Base-by-base conservation (phyloP, 306 rosid species). In the Glycyrrhiza uralensis region DNA sequence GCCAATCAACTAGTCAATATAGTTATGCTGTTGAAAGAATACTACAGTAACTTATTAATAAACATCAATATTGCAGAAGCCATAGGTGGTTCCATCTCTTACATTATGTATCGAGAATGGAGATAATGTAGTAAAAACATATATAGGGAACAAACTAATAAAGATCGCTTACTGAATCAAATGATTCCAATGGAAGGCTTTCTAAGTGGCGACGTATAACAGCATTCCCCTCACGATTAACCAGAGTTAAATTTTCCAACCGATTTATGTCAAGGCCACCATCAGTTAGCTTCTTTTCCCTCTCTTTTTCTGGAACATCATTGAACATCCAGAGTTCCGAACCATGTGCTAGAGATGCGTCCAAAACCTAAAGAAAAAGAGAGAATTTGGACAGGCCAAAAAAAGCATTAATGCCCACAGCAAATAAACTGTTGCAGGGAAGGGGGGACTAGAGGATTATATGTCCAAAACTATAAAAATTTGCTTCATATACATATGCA, bases 291-390 rank as follows among this genome's bases (percentile, higher is more conserved):
- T 92, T 92, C 88, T 76, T 83, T 35, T 89, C 88, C 87, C 98
- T 85, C 79, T 87, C 98, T 30, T 87, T 85, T 72, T 89, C 98
- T 52, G 81, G 87, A 78, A 92, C 96, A 74, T 89, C 98, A 77
- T 89, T 92, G 82, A 92, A 92, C 98, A 92, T 89, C 97, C 97
- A 92, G 58, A 92, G 94, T 86, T 92, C 97, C 41, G 97, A 89
- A 63, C 87, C 85, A 44, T 67, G 85, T 49, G 97, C 94, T 46
- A 92, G 85, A 80, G 89, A 92, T 57, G 94, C 97, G 69, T 92
- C 97, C 88, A 92, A 72, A 41, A 92, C 97, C 96, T 92, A 59
- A 49, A 78, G 42, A 18, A 61, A 59, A 36, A 52, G 42, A 71
- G 24, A 65, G 60, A 56, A 67, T 59, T 75, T 45, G 30, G 13